Evolutionary conservation across 129 eudicot genomes (phyloP).

Genomic region (Helianthus annuus): HanXRQr2.0-SUNRISE NC_035441.2:122104051-122104550

Average conservation of each 20-base stretch:
- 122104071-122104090: constrained; percentile 32
- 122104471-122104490: too few relatives aligned
- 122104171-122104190: constrained; percentile 48
- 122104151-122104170: constrained; percentile 67
- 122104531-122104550: too few relatives aligned
- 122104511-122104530: too few relatives aligned
- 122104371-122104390: too few relatives aligned
- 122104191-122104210: too few relatives aligned
- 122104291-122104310: constrained; percentile 59
- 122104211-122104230: constrained; percentile 47
- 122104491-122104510: too few relatives aligned
- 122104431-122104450: too few relatives aligned
- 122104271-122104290: constrained; percentile 73
- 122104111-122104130: constrained; percentile 71
- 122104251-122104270: constrained; percentile 72
- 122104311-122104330: constrained; percentile 54
- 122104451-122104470: too few relatives aligned
- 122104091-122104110: constrained; percentile 73
- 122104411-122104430: too few relatives aligned
- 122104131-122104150: constrained; percentile 58
- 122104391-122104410: too few relatives aligned
- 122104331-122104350: constrained; percentile 38
- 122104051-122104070: constrained; percentile 76
- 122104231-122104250: constrained; percentile 53
- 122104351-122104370: too few relatives aligned